Evolutionary conservation across 2,329 filamentous ascomycete species (phyloP).

Genomic region (Teratosphaeriaceae sp.): DNA sequence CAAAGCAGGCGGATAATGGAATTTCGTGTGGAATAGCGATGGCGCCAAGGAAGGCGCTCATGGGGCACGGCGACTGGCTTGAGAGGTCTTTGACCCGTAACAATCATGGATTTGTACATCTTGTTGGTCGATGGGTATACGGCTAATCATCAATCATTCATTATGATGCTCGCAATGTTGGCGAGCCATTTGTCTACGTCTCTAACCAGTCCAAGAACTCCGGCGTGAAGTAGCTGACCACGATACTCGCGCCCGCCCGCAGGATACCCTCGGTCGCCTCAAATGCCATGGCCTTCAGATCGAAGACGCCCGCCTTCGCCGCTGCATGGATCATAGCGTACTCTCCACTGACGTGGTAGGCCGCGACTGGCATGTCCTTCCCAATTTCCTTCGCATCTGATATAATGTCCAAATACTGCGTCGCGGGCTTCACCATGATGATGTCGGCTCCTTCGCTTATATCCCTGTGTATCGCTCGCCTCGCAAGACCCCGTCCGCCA

Average conservation of each 20-base stretch:
- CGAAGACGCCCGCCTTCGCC: constrained; percentile 93
- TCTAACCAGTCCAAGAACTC: constrained; percentile 60
- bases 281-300: constrained; percentile 88
- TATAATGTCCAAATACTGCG: constrained; percentile 95
- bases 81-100: too few species aligned
- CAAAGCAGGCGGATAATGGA: too few species aligned
- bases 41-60: not conserved
- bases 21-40: not conserved
- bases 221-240: constrained; percentile 91
- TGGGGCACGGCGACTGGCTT: not conserved
- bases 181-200: constrained; percentile 16
- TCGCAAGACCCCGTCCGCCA: constrained; percentile 82
- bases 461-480: constrained; percentile 82
- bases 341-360: constrained; percentile 96
- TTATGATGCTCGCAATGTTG: not conserved
- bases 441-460: constrained; percentile 93
- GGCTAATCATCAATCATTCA: not conserved
- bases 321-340: constrained; percentile 97
- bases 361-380: constrained; percentile 83
- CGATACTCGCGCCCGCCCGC: constrained; percentile 84
- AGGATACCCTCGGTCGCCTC: constrained; percentile 92
- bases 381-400: constrained; percentile 93
- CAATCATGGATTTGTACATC: too few species aligned
- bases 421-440: constrained; percentile 98
- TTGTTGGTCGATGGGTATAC: not conserved